A percentile compares a stretch with the other conserved stretches of the same genome.
phyloP scores from a whole-genome alignment of 257 asterid species.

The Hygrophila difformis region DNA sequence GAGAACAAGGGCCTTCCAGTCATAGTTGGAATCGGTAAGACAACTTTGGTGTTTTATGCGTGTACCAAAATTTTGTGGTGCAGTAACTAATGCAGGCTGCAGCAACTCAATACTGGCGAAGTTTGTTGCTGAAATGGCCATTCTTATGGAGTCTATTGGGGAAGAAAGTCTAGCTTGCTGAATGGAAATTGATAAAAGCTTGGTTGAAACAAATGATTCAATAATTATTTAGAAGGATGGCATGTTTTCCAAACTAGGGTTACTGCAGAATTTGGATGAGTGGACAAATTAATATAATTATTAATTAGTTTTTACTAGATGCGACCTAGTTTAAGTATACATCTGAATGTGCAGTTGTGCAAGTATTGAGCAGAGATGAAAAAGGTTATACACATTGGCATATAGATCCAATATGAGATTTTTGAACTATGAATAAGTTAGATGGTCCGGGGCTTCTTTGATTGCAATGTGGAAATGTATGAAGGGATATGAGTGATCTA shows the following conservation, averaged over 20 bases:
- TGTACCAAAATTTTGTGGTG: not conserved
- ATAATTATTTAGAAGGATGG: not conserved
- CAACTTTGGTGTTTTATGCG: not conserved
- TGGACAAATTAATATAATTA: too few species aligned
- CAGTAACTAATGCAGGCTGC: conserved; percentile 7
- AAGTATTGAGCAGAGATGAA: not conserved
- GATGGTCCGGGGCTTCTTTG: conserved; percentile 11
- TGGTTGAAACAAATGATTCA: not conserved
- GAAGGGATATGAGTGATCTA: not conserved
- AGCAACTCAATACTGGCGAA: conserved; percentile 6
- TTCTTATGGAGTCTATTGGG: not conserved
- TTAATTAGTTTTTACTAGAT: not conserved
- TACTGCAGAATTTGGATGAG: not conserved
- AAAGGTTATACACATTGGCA: not conserved
- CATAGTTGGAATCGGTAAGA: conserved; percentile 90
- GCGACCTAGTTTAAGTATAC: not conserved
- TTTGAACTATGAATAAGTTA: not conserved
- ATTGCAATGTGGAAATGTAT: not conserved
- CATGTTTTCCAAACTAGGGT: not conserved
- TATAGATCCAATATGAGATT: not conserved
- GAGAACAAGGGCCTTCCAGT: conserved; percentile 96
- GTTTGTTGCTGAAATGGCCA: not conserved
- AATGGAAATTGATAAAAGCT: not conserved
- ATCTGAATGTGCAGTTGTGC: not conserved
- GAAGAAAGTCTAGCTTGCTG: not conserved